Percentiles rank a stretch among this genome's conserved stretches.
These are phyloP conservation scores for Phaeodactylum tricornutum DNA, from an alignment of 108 stramenopile species.

Conservation along the genomic window DNA sequence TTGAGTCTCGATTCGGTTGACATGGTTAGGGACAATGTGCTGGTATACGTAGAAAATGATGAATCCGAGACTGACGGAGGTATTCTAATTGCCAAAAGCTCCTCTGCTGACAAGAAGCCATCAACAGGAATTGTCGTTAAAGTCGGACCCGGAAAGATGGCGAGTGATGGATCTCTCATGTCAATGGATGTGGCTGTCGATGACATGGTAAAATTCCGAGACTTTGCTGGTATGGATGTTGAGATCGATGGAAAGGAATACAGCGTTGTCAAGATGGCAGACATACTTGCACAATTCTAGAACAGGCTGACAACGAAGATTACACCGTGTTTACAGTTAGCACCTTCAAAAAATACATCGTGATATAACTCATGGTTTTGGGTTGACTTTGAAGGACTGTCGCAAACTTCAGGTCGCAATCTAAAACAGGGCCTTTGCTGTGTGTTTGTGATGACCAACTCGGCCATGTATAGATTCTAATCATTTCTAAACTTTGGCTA, in stretches of 20 bases:
- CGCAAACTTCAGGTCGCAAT: too few relatives aligned
- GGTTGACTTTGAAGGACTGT: too few relatives aligned
- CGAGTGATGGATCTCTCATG: constrained; percentile 71
- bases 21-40: constrained; percentile 62
- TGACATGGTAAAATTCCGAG: constrained; percentile 78
- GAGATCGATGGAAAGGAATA: constrained; percentile 79
- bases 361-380: too few relatives aligned
- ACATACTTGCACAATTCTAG: constrained; percentile 82
- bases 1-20: constrained; percentile 52
- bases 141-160: constrained; percentile 78
- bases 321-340: too few relatives aligned
- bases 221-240: constrained; percentile 79
- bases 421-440: too few relatives aligned
- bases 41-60: constrained; percentile 55
- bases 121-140: constrained; percentile 76
- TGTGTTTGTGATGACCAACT: too few relatives aligned
- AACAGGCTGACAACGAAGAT: too few relatives aligned
- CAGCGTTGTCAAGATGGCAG: constrained; percentile 64
- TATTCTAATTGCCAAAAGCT: constrained; percentile 46
- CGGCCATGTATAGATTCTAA: too few relatives aligned
- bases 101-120: constrained; percentile 35
- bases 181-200: constrained; percentile 69
- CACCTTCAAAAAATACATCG: too few relatives aligned
- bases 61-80: constrained; percentile 67
- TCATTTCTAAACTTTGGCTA: too few relatives aligned